phyloP scores from a whole-genome alignment of 2,329 filamentous ascomycete genomes.

The Leptosphaerulina australis region DNA sequence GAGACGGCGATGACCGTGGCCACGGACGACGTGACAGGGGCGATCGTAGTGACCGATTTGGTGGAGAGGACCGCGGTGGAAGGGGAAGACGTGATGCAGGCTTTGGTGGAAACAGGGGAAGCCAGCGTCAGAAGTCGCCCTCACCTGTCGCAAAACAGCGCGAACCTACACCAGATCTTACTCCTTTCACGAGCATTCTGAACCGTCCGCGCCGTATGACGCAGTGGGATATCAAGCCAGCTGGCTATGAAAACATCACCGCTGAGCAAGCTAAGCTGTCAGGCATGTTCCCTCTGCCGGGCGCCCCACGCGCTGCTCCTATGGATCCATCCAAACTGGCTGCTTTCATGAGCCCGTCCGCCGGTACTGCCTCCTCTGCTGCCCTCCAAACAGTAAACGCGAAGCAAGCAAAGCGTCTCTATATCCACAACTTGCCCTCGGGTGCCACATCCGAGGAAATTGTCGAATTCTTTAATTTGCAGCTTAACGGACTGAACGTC shows the following conservation, averaged over 20 bases:
- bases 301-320: conserved; percentile 89
- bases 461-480: conserved; percentile 89
- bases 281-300: conserved; percentile 97
- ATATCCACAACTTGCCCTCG: conserved; percentile 81
- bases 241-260: conserved; percentile 96
- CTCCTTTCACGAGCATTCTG: conserved; percentile 79
- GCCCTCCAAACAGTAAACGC: conserved; percentile 91
- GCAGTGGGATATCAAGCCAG: conserved; percentile 99
- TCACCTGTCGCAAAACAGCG: conserved; percentile 82
- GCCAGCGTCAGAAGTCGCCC: conserved; percentile 69
- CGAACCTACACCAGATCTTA: conserved; percentile 94
- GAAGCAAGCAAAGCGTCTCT: conserved; percentile 88
- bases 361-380: conserved; percentile 71
- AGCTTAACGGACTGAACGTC: conserved; percentile 95
- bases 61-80: conserved; percentile 47
- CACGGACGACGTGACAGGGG: conserved; percentile 42
- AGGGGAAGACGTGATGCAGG: conserved; percentile 34
- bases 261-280: conserved; percentile 98
- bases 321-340: conserved; percentile 95
- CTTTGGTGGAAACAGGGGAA: conserved; percentile 22
- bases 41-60: conserved; percentile 54
- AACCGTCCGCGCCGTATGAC: conserved; percentile 91
- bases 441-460: conserved; percentile 76
- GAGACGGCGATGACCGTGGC: conserved; percentile 44
- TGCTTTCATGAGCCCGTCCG: conserved; percentile 92